Base-by-base conservation (phyloP, 495 filamentous ascomycete species). In the Aspergillus avenaceus region DNA sequence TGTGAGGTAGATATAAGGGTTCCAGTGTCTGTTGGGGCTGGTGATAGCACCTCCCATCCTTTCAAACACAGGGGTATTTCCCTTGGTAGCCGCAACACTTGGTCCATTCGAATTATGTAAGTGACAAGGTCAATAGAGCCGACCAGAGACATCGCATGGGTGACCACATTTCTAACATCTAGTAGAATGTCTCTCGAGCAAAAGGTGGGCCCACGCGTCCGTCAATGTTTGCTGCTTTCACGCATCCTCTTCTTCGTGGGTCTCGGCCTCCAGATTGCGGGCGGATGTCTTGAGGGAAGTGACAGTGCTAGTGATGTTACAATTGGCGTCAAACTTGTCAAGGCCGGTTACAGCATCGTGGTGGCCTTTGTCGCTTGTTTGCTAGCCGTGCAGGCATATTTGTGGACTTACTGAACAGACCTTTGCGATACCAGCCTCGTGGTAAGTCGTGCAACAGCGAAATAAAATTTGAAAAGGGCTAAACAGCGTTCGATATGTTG, bases 311-410 rank as follows among this genome's bases (percentile, higher is more conserved):
- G 46, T 19, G 41, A 48, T 41, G 48, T 47, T 18, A 23, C 38
- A 4, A 59, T 45, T 0, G 64, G 61, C 2, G 8, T 50, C 14
- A 57, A 56, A 21, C 53, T 67, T 8, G 54, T 60, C 32, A 63
- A 63, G 38, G 50, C 59, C 3, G 64, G 64, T 18, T 64, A 67
- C 23, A 59, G 54, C 24, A 44, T 64, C 13, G 53, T 64, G 4
- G 55, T 56, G 6, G 55, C 55, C 1, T 64, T 64, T 38, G 51
- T 58, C 2, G 59, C 36, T 8, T 56, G 43, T 37, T 41, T 67
- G 21, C 24, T 64, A 4, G 43, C 42, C 11, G 55, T 64, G 9
- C 55, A 61, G 43, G 51, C 22, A 12, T 60, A 58, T 45, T 56
- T 66, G 21, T 66, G 61, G 61, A 47, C 38, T n/a, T 38, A 48